Evolutionary conservation across 441 rosid genomes (phyloP).

Genomic region (Gossypium aridum): DNA sequence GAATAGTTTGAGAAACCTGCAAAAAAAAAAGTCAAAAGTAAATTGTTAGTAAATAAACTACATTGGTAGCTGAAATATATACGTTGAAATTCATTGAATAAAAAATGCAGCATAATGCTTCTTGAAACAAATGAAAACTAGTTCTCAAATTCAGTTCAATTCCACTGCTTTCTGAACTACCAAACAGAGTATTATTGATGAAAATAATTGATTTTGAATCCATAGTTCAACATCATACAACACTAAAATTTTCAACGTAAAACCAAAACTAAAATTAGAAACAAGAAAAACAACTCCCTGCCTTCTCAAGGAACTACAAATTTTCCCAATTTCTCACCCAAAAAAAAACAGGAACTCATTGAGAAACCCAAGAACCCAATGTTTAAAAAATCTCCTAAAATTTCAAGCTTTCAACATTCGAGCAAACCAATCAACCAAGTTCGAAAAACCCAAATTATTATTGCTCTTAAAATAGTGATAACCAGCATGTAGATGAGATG

Average conservation of each 20-base stretch:
- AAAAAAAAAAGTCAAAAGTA: background rate
- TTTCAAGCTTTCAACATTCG: background rate
- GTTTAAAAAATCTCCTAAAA: background rate
- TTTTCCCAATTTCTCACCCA: background rate
- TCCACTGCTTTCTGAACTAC: conserved; percentile 11
- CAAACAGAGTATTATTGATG: background rate
- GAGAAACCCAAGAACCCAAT: background rate
- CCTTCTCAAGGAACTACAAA: background rate
- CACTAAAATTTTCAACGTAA: conserved; percentile 17
- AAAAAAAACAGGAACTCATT: background rate
- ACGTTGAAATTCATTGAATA: too few relatives aligned
- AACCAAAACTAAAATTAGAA: background rate
- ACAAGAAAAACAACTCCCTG: conserved; percentile 14
- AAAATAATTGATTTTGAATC: background rate
- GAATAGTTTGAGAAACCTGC: conserved; percentile 9
- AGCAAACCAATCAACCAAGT: background rate
- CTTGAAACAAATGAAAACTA: background rate
- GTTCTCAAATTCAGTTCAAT: background rate
- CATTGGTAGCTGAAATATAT: background rate
- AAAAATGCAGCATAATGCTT: too few relatives aligned
- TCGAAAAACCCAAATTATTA: background rate
- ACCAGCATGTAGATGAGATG: background rate
- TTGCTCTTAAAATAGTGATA: background rate
- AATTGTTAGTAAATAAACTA: background rate
- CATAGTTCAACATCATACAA: background rate